Conservation (phyloP, 257 asterid species). For the Osmanthus fragrans region DNA sequence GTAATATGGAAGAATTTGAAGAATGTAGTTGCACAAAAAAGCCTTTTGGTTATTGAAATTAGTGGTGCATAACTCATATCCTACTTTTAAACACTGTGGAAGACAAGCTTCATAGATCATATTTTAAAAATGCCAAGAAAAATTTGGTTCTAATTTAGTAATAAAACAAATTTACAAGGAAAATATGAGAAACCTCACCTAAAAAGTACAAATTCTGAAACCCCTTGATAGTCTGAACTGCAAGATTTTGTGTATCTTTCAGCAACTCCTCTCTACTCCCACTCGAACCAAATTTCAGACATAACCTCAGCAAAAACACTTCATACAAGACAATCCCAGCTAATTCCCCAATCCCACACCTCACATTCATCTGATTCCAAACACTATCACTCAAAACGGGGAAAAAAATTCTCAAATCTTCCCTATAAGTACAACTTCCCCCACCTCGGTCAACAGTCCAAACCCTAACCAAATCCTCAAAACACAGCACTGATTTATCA, state of each 20-base stretch:
- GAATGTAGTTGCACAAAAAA: neutral
- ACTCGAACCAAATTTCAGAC: conserved; percentile 42
- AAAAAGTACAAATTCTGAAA: conserved; percentile 53
- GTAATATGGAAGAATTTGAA: neutral
- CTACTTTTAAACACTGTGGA: too few species aligned
- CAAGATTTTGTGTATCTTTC: conserved; percentile 39
- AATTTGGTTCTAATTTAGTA: neutral
- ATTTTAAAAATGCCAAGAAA: neutral
- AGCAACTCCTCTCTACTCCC: conserved; percentile 37
- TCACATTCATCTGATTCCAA: conserved; percentile 33
- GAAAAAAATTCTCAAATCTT: conserved; percentile 53
- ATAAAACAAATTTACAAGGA: neutral
- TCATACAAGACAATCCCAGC: conserved; percentile 67
- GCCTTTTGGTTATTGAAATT: neutral
- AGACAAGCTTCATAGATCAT: neutral
- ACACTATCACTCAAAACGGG: conserved; percentile 49
- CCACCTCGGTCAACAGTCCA: conserved; percentile 70
- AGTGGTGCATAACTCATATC: neutral
- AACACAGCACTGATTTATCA: conserved; percentile 44
- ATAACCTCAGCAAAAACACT: conserved; percentile 62
- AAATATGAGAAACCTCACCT: conserved; percentile 44
- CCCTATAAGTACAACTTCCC: conserved; percentile 41
- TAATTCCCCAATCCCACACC: conserved; percentile 42
- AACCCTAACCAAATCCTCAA: conserved; percentile 70
- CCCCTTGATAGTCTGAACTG: conserved; percentile 55